Conservation (phyloP, 2,329 filamentous ascomycete species). For the Colletotrichum scovillei region DNA sequence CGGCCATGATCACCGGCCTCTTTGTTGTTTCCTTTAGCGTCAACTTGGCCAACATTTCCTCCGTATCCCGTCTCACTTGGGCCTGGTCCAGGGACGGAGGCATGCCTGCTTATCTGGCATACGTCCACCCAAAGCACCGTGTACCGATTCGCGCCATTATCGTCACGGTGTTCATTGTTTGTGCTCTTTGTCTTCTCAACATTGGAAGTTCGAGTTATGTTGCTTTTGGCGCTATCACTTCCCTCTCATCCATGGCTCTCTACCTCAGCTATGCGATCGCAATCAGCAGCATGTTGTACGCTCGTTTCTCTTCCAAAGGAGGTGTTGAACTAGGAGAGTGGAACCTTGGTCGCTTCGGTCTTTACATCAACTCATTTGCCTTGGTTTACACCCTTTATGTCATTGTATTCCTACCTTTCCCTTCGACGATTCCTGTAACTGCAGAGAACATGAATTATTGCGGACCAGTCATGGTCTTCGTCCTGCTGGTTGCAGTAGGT, state of each 20-base stretch:
- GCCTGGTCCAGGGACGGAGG: constrained; percentile 10
- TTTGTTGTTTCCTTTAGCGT: constrained; percentile 12
- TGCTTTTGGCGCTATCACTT: constrained; percentile 3
- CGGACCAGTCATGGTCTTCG: constrained; percentile 12
- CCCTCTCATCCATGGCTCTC: neutral
- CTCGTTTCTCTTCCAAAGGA: neutral
- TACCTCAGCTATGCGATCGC: constrained; percentile 14
- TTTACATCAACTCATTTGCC: constrained; percentile 11
- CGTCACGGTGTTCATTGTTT: constrained; percentile 13
- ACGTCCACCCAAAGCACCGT: neutral
- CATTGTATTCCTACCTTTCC: neutral
- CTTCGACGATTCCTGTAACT: neutral
- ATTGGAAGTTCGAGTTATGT: constrained; percentile 6
- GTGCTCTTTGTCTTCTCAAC: neutral
- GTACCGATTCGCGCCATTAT: neutral
- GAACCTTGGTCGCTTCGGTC: neutral
- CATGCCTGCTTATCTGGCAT: constrained; percentile 17
- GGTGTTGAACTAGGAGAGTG: constrained; percentile 6
- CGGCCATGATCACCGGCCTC: constrained; percentile 9
- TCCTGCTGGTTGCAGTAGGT: neutral
- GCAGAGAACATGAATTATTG: constrained; percentile 18
- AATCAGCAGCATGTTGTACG: constrained; percentile 15
- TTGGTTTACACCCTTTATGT: constrained; percentile 2
- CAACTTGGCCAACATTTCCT: constrained; percentile 10
- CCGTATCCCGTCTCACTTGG: constrained; percentile 14